These are phyloP conservation scores for Pulveroboletus sp. DNA, from an alignment of 1,284 basidiomycete genomes.

Conservation along the genomic window DNA sequence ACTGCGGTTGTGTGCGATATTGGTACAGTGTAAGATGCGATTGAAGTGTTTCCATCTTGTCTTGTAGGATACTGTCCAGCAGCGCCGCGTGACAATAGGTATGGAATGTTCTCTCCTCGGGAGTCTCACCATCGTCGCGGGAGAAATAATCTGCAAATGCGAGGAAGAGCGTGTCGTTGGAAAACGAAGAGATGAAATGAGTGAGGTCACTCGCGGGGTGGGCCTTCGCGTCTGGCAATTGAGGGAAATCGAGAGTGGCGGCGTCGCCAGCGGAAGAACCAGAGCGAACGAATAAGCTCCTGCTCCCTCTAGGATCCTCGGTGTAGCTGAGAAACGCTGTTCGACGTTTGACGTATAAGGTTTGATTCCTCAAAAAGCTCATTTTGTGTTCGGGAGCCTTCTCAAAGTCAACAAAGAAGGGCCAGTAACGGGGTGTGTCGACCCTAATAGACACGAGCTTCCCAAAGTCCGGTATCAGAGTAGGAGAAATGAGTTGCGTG, in stretches of 20 bases:
- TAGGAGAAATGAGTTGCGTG: constrained; percentile 85
- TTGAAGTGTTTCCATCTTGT: constrained; percentile 79
- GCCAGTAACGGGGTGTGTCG: constrained; percentile 94
- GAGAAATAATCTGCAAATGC: constrained; percentile 78
- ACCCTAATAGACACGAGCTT: constrained; percentile 78
- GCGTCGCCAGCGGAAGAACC: constrained; percentile 75
- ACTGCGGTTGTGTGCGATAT: constrained; percentile 58
- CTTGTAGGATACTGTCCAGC: constrained; percentile 85
- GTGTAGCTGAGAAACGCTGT: constrained; percentile 92
- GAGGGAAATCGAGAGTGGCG: constrained; percentile 79
- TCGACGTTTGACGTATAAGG: constrained; percentile 88
- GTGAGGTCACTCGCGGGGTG: constrained; percentile 73
- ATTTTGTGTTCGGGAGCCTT: constrained; percentile 68
- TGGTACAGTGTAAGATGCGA: constrained; percentile 73
- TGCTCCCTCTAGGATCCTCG: constrained; percentile 89
- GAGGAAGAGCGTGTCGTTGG: constrained; percentile 73
- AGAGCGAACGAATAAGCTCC: constrained; percentile 83
- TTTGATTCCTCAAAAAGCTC: constrained; percentile 73
- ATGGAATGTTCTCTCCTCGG: constrained; percentile 63
- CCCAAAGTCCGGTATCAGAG: constrained; percentile 86
- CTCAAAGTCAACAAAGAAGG: constrained; percentile 79
- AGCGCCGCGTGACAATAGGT: constrained; percentile 77
- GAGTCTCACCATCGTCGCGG: constrained; percentile 55
- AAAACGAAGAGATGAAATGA: constrained; percentile 84
- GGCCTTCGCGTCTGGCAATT: constrained; percentile 62